Evolutionary conservation across 2,329 filamentous ascomycete species (phyloP).

Genomic region (Botrytis elliptica): DNA sequence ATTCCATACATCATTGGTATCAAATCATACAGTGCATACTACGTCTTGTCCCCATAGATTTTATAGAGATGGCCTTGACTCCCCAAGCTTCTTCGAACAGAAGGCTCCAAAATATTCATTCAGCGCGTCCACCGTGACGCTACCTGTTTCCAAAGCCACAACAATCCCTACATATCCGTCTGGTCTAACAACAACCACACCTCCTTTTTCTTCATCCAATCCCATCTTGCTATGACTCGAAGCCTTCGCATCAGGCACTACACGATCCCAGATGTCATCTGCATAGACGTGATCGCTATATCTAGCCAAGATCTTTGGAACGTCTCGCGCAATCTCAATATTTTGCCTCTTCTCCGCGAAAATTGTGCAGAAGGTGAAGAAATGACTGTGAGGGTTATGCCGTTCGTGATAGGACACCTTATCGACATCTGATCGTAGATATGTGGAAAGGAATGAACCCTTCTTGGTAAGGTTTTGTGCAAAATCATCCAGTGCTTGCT

Average conservation of each 20-base stretch:
- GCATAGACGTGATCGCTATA: constrained; percentile 85
- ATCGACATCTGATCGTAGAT: constrained; percentile 59
- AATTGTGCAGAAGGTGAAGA: constrained; percentile 77
- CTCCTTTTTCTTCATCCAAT: constrained; percentile 68
- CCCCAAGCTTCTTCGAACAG: constrained; percentile 58
- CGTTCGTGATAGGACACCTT: constrained; percentile 72
- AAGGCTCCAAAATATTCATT: constrained; percentile 81
- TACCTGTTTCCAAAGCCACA: constrained; percentile 70
- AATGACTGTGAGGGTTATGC: constrained; percentile 79
- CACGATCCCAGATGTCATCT: constrained; percentile 74
- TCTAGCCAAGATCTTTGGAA: constrained; percentile 68
- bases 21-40: background rate
- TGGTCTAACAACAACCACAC: constrained; percentile 78
- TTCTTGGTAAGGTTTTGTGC: constrained; percentile 62
- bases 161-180: constrained; percentile 85
- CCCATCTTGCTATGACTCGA: constrained; percentile 87
- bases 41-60: background rate
- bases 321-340: constrained; percentile 70
- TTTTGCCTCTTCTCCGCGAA: constrained; percentile 65
- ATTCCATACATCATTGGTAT: background rate
- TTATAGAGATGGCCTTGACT: constrained; percentile 43
- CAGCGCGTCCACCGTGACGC: constrained; percentile 75
- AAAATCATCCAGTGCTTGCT: constrained; percentile 67
- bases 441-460: constrained; percentile 70
- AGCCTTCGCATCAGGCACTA: constrained; percentile 67